Conservation (phyloP, 2,329 filamentous ascomycete species). For the Colletotrichum cordylinicola region DNA sequence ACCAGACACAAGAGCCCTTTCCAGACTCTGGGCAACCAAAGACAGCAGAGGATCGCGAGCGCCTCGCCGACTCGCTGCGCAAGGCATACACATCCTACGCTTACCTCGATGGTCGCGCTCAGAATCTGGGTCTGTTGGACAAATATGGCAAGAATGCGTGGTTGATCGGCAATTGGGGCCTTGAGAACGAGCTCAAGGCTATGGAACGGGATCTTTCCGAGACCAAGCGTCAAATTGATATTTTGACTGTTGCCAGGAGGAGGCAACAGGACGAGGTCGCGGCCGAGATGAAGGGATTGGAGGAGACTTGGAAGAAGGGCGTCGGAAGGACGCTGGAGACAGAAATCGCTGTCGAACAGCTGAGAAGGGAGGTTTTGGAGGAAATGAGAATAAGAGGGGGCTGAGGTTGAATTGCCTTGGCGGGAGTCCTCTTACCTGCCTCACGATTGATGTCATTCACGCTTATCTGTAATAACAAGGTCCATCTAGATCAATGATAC, state of each 20-base stretch:
- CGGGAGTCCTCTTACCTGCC: neutral
- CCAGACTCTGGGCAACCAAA: slow-evolving; percentile 26
- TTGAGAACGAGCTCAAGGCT: slow-evolving; percentile 73
- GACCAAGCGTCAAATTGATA: slow-evolving; percentile 72
- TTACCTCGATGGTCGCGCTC: slow-evolving; percentile 57
- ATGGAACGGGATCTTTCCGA: slow-evolving; percentile 79
- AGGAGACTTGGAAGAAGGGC: slow-evolving; percentile 80
- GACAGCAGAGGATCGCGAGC: slow-evolving; percentile 54
- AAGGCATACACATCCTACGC: slow-evolving; percentile 53
- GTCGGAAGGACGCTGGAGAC: slow-evolving; percentile 84
- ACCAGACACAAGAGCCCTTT: slow-evolving; percentile 72
- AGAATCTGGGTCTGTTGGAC: slow-evolving; percentile 76
- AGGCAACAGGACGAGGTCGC: slow-evolving; percentile 72
- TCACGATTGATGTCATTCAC: neutral
- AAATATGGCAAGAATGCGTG: slow-evolving; percentile 88
- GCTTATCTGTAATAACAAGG: neutral
- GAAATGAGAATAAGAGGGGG: slow-evolving; percentile 47
- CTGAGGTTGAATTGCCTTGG: neutral
- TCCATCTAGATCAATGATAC: slow-evolving; percentile 3
- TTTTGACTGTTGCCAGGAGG: slow-evolving; percentile 74
- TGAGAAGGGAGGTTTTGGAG: slow-evolving; percentile 72
- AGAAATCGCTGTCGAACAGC: slow-evolving; percentile 79
- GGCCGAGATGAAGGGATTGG: slow-evolving; percentile 75
- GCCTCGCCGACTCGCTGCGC: slow-evolving; percentile 67
- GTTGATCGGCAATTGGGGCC: slow-evolving; percentile 82